A percentile compares a stretch with the other conserved stretches of the same genome.
These are phyloP conservation scores for Candida orba DNA, from an alignment of 805 yeast genomes.

Conservation along the genomic window DNA sequence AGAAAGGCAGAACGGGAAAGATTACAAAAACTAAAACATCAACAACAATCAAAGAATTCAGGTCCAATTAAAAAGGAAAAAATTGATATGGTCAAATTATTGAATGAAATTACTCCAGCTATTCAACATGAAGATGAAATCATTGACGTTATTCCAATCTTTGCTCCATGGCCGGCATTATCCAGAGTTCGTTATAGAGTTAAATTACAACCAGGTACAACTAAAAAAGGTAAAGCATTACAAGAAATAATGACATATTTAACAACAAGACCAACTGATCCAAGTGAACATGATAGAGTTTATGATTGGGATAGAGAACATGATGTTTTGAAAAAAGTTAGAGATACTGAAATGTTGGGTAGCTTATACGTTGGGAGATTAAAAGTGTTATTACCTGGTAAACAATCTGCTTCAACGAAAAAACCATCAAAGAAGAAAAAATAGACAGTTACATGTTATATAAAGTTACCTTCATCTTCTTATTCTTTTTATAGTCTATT, in stretches of 20 bases:
- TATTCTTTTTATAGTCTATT: background rate
- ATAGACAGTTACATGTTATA: background rate
- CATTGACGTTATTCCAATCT: conserved; percentile 67
- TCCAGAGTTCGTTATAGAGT: conserved; percentile 71
- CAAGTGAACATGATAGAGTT: conserved; percentile 36
- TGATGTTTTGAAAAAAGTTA: conserved; percentile 45
- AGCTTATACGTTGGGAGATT: conserved; percentile 66
- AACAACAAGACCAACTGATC: conserved; percentile 40
- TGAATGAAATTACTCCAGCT: conserved; percentile 27
- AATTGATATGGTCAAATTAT: conserved; percentile 38
- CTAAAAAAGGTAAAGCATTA: conserved; percentile 84
- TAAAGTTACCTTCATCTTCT: background rate
- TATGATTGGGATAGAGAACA: conserved; percentile 68
- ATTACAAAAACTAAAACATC: background rate
- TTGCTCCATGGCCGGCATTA: conserved; percentile 89
- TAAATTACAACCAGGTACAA: conserved; percentile 68
- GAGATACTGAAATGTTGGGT: conserved; percentile 60
- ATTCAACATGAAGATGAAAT: conserved; percentile 40
- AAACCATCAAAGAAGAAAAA: conserved; percentile 9
- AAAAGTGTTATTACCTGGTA: conserved; percentile 54
- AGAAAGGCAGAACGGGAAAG: conserved; percentile 18
- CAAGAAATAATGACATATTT: conserved; percentile 60
- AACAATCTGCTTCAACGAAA: conserved; percentile 24
- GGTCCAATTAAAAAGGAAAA: conserved; percentile 27
- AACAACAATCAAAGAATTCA: background rate